phyloP scores from a whole-genome alignment of 1,139 yeast genomes.

The Candida sp. region DNA sequence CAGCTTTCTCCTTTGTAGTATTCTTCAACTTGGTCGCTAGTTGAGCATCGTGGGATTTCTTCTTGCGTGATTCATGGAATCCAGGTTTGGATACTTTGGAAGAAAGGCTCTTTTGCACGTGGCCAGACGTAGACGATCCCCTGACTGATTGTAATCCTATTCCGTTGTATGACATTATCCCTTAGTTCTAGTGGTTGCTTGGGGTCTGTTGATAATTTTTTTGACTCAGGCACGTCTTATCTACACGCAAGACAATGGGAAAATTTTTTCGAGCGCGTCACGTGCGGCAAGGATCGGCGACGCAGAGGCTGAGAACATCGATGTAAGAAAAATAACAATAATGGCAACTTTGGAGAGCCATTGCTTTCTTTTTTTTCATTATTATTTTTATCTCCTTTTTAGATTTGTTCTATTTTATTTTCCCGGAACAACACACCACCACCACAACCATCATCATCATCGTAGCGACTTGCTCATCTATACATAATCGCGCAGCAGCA shows the following conservation, averaged over 20 bases:
- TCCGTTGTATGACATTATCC: constrained; percentile 65
- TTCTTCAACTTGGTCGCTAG: not conserved
- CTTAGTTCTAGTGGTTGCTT: too few species aligned
- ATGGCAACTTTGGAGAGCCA: too few species aligned
- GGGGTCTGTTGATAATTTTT: too few species aligned
- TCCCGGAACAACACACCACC: not conserved
- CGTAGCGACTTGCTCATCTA: not conserved
- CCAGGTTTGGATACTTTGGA: constrained; percentile 22
- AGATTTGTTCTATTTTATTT: not conserved
- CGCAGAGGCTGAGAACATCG: too few species aligned
- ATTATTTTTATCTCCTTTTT: not conserved
- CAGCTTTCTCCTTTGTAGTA: constrained; percentile 12
- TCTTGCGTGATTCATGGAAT: constrained; percentile 16
- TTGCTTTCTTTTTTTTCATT: not conserved
- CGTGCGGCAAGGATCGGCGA: too few species aligned
- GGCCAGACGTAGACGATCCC: constrained; percentile 79
- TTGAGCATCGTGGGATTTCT: constrained; percentile 1
- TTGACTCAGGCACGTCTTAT: not conserved
- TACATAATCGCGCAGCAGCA: not conserved
- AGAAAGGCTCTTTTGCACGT: constrained; percentile 57
- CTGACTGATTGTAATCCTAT: constrained; percentile 67
- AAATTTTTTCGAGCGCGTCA: too few species aligned
- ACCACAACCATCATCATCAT: too few species aligned
- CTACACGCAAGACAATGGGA: too few species aligned
- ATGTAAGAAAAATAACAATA: too few species aligned